A percentile compares a stretch with the other conserved stretches of the same genome.
These are phyloP conservation scores for Fraxinus anomala DNA, from an alignment of 257 asterid species.

Conservation along the genomic window DNA sequence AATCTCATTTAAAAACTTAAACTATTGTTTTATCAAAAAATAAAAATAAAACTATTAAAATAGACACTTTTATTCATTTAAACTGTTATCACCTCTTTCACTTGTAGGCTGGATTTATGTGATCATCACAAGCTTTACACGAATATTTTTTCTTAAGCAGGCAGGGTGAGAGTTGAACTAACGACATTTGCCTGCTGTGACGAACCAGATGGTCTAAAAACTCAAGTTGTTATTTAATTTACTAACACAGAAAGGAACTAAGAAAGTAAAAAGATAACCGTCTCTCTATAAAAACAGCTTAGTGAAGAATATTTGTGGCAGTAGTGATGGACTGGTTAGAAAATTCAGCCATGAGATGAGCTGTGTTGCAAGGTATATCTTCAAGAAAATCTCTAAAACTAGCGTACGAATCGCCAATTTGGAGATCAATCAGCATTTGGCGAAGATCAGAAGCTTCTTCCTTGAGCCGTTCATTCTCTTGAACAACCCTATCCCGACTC, in stretches of 20 bases:
- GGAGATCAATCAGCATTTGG: constrained; percentile 30
- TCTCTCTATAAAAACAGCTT: not conserved
- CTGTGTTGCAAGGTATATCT: not conserved
- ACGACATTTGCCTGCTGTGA: too few species aligned
- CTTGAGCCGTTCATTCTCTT: constrained; percentile 46
- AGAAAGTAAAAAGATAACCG: not conserved
- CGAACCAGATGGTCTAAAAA: not conserved
- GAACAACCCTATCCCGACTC: constrained; percentile 33
- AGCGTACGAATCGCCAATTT: constrained; percentile 13
- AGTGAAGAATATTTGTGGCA: not conserved
- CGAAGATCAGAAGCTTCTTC: constrained; percentile 42
- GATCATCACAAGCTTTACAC: not conserved
- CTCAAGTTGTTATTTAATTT: not conserved
- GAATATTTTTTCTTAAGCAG: not conserved
- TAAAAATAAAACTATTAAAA: not conserved
- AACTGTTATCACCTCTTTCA: not conserved
- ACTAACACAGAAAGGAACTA: not conserved
- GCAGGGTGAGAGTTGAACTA: too few species aligned
- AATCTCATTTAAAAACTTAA: not conserved
- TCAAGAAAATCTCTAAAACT: constrained; percentile 31
- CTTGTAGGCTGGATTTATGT: not conserved
- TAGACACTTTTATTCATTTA: not conserved
- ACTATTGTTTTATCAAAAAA: not conserved
- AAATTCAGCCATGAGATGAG: not conserved
- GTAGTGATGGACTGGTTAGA: constrained; percentile 14